Evolutionary conservation across 2,329 filamentous ascomycete genomes (phyloP).

Genomic region (Paracamarosporium sp.): DNA sequence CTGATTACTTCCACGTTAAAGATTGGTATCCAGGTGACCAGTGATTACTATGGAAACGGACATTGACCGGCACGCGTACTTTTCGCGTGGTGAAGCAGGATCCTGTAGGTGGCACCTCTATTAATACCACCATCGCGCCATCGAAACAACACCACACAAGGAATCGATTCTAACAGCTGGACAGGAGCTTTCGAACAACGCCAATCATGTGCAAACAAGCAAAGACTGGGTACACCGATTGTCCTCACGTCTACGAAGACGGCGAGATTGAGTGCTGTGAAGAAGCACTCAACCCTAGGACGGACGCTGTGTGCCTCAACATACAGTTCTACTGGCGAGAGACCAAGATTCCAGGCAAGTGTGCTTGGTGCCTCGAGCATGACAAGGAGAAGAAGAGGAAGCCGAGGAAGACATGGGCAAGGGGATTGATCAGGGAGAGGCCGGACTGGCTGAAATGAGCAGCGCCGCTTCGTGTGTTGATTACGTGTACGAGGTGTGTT

Average conservation of each 20-base stretch:
- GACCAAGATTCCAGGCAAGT: background rate
- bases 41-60: background rate
- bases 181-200: too few relatives aligned
- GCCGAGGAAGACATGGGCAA: background rate
- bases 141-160: background rate
- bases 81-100: background rate
- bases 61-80: background rate
- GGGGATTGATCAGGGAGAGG: background rate
- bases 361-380: background rate
- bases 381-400: background rate
- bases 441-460: conserved; percentile 5
- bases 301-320: background rate
- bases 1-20: too few relatives aligned
- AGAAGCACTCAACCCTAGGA: background rate
- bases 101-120: background rate
- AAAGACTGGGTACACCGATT: background rate
- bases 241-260: conserved; percentile 2
- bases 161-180: too few relatives aligned
- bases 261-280: background rate
- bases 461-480: background rate
- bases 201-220: background rate
- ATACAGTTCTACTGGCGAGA: background rate
- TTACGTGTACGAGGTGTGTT: background rate
- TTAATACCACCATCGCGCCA: background rate
- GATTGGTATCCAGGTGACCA: background rate